phyloP scores from a whole-genome alignment of 352 stramenopile genomes.

The Phytophthora pini region DNA sequence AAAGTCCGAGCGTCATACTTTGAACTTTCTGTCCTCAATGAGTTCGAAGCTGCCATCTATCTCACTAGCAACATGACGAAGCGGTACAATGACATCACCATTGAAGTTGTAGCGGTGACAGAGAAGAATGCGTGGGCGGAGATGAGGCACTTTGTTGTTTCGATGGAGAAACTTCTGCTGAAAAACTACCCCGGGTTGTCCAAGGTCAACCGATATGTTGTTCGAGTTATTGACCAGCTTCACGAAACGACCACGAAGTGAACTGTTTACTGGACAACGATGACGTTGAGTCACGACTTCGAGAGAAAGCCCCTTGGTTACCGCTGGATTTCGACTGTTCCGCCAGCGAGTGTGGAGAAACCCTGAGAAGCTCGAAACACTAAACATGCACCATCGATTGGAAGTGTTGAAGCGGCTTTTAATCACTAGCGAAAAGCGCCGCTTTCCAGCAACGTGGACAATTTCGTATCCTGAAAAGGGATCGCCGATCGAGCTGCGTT shows the following conservation, averaged over 20 bases:
- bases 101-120: conserved; percentile 15
- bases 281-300: too few species aligned
- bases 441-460: conserved; percentile 8
- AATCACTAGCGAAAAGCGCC: not conserved
- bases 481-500: too few species aligned
- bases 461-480: too few species aligned
- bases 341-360: not conserved
- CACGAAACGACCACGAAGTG: not conserved
- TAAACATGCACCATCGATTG: not conserved
- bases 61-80: not conserved
- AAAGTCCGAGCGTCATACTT: too few species aligned
- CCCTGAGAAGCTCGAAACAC: not conserved
- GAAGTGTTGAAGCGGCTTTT: not conserved
- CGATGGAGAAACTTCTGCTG: conserved; percentile 2
- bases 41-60: not conserved
- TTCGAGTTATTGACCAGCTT: too few species aligned
- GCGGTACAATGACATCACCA: conserved; percentile 15
- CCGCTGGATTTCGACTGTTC: not conserved
- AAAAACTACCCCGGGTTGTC: not conserved
- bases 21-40: too few species aligned
- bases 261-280: not conserved
- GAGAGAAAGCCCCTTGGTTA: too few species aligned
- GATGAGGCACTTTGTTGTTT: conserved; percentile 24
- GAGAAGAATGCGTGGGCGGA: conserved; percentile 18
- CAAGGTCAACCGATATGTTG: too few species aligned